Percentiles rank a stretch among this genome's conserved stretches.
Evolutionary conservation across 2,329 filamentous ascomycete species (phyloP).

Genomic region (Eutypella sp.): DNA sequence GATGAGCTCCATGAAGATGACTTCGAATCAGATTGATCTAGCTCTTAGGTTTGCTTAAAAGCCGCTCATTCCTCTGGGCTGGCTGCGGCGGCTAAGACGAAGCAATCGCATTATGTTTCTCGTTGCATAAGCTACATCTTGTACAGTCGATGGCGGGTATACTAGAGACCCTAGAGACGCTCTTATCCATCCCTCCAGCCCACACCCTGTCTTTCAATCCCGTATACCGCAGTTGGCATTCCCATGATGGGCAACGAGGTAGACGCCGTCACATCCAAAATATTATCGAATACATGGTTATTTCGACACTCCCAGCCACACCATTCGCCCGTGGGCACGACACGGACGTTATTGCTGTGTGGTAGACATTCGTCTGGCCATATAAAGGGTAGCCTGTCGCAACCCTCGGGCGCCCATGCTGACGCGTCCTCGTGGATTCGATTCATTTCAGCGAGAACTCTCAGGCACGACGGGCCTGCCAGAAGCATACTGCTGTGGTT

Average conservation of each 20-base stretch:
- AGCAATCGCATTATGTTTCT: not conserved
- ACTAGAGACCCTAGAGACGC: not conserved
- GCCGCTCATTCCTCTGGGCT: too few species aligned
- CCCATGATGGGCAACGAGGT: slow-evolving; percentile 8
- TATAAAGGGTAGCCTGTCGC: slow-evolving; percentile 11
- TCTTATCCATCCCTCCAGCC: slow-evolving; percentile 13
- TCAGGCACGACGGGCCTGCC: slow-evolving; percentile 16
- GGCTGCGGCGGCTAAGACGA: too few species aligned
- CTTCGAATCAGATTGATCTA: slow-evolving; percentile 22
- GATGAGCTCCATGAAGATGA: slow-evolving; percentile 33
- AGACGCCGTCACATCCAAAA: not conserved
- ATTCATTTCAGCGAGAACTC: slow-evolving; percentile 12
- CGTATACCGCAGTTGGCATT: slow-evolving; percentile 14
- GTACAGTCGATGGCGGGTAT: not conserved
- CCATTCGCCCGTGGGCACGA: slow-evolving; percentile 12
- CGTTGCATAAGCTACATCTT: too few species aligned
- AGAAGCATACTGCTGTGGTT: slow-evolving; percentile 14
- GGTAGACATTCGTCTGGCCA: slow-evolving; percentile 16
- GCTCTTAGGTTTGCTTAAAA: too few species aligned
- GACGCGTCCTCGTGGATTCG: slow-evolving; percentile 15
- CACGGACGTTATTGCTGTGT: slow-evolving; percentile 8
- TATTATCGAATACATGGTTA: slow-evolving; percentile 1
- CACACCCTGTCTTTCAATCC: slow-evolving; percentile 13
- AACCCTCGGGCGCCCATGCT: slow-evolving; percentile 8
- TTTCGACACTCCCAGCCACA: slow-evolving; percentile 26